phyloP scores from a whole-genome alignment of 495 filamentous ascomycete species.

The Annulohypoxylon stygium region DNA sequence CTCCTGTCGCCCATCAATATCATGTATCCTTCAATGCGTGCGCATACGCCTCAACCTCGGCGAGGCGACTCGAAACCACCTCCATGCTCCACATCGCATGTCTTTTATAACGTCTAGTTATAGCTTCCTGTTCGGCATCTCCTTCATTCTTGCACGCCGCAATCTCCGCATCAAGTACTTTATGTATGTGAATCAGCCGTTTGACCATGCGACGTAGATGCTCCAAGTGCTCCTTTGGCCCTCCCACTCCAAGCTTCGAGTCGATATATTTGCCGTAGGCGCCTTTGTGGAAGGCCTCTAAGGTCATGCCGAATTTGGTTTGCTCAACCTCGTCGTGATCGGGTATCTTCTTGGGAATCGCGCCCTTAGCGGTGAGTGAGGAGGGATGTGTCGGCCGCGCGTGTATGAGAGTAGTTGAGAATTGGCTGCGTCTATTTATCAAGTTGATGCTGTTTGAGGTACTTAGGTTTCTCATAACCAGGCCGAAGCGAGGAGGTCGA shows the following conservation, averaged over 20 bases:
- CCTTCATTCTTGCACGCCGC: background rate
- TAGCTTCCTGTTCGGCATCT: background rate
- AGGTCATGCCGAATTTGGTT: background rate
- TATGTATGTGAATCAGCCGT: background rate
- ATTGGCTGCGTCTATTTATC: background rate
- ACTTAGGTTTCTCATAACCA: background rate
- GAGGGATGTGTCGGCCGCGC: background rate
- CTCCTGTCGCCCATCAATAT: background rate
- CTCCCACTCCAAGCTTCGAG: background rate
- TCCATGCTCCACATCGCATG: constrained; percentile 15
- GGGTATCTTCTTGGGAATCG: background rate
- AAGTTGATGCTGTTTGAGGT: background rate
- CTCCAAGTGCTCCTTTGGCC: background rate
- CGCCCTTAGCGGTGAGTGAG: background rate
- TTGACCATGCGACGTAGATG: background rate
- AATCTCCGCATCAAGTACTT: background rate
- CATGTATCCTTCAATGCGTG: background rate
- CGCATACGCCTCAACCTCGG: constrained; percentile 11
- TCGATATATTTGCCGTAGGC: constrained; percentile 5
- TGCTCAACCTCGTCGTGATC: background rate
- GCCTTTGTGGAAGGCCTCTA: constrained; percentile 17
- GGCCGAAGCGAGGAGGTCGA: background rate
- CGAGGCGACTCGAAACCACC: background rate
- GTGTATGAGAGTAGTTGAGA: background rate
- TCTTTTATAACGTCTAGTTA: background rate